Base-by-base conservation (phyloP, 2,329 filamentous ascomycete species). In the Arthrobotrys sinensis region DNA sequence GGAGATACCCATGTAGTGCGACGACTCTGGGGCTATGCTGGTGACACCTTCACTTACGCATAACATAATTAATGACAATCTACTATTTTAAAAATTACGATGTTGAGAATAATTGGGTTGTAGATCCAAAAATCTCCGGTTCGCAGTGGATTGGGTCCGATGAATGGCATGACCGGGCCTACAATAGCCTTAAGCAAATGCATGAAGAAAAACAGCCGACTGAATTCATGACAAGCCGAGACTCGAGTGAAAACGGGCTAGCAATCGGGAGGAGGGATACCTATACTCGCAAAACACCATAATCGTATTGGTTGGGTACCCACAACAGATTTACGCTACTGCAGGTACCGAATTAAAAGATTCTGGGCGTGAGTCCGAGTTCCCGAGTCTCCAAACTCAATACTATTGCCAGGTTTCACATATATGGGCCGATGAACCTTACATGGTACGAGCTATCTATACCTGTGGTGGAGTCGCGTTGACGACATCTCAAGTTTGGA, bases 341-440 rank as follows among this genome's bases (percentile, higher is more conserved):
- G 72, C 72, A 76, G 72, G 72, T 76, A 76, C 72, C 65, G 21
- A 19, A 65, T 73, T 50, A 28, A 40, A 57, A 60, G 34, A 19
- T 43, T 52, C 43, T 62, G 8, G 66, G 66, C 53, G 16, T 57
- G 50, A 45, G 52, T 28, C 63, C 7, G 34, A 75, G 53, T 46
- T 52, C 43, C 21, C 19, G 16, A 70, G 40, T 16, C 4, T 14
- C n/a, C 19, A 14, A 34, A 62, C 16, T 16, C 48, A 24, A 32
- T 52, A 16, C 19, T 2, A 52, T 16, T 43, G 66, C 48, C 36
- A 38, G 24, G 69, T 73, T 73, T 73, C 69, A 73, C 60, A n/a
- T 46, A 12, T 12, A 66, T 73, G 48, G 62, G 24, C 48, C 60
- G 19, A 14, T 28, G 55, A 43, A 24, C 7, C 36, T 43, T 43